Conservation (phyloP, 306 rosid genomes). For the Trifolium repens region DNA sequence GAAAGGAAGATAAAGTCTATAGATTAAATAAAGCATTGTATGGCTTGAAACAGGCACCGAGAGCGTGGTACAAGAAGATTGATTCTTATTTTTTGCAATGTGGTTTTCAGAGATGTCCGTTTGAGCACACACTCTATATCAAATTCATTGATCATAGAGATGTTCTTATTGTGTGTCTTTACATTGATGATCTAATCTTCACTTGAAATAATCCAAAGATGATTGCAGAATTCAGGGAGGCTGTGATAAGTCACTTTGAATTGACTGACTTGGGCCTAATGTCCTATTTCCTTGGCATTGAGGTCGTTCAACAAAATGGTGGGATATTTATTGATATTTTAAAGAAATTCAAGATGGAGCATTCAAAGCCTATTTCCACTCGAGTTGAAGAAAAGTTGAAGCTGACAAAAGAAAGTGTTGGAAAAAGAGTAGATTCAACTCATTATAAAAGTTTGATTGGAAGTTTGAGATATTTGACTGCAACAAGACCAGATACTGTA, state of each 20-base stretch:
- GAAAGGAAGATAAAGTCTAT: no score
- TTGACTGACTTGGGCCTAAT: neutral
- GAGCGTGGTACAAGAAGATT: neutral
- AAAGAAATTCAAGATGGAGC: neutral
- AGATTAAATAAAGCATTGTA: no score
- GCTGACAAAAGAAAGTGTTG: neutral
- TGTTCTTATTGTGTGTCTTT: neutral
- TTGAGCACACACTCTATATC: neutral
- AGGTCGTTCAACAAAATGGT: no score
- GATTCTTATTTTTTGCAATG: no score
- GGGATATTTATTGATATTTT: neutral
- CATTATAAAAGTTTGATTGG: neutral
- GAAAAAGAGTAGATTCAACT: neutral
- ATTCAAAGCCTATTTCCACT: neutral
- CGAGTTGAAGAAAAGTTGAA: neutral
- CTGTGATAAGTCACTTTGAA: neutral
- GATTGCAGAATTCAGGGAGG: neutral
- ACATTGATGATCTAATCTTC: neutral
- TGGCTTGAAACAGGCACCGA: neutral
- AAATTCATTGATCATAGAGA: neutral
- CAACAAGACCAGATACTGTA: neutral
- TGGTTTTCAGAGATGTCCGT: neutral
- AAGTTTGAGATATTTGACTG: neutral
- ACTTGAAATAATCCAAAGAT: neutral
- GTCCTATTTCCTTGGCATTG: no score